A percentile compares a stretch with the other conserved stretches of the same genome.
phyloP scores from a whole-genome alignment of 768 basidiomycete species.

The Mycena amicta region DNA sequence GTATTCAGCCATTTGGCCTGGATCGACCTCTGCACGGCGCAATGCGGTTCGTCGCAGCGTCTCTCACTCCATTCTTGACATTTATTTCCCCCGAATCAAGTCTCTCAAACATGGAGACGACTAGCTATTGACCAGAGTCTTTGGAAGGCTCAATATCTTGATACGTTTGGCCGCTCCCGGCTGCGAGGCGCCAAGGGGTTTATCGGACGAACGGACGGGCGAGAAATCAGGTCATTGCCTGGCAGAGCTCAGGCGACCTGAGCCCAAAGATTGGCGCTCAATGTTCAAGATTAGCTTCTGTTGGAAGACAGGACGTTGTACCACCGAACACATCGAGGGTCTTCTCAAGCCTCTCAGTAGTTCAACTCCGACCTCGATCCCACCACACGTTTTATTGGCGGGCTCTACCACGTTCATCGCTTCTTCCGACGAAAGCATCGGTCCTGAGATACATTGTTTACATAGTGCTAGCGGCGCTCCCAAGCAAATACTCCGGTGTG shows the following conservation, averaged over 20 bases:
- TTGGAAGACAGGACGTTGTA: constrained; percentile 77
- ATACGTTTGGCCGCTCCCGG: constrained; percentile 71
- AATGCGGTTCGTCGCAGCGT: too few relatives aligned
- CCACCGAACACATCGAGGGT: constrained; percentile 41
- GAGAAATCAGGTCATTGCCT: constrained; percentile 62
- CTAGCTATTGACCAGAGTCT: neutral
- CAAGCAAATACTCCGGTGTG: constrained; percentile 45
- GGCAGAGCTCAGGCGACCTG: constrained; percentile 39
- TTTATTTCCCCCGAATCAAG: too few relatives aligned
- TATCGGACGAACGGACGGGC: constrained; percentile 54
- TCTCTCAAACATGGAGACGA: constrained; percentile 67
- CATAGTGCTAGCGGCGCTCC: constrained; percentile 33
- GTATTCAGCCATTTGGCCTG: constrained; percentile 74
- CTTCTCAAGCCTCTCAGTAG: constrained; percentile 10
- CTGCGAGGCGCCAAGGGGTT: constrained; percentile 71
- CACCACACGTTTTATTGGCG: constrained; percentile 56
- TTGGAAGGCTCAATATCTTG: constrained; percentile 47
- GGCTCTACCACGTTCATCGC: constrained; percentile 63
- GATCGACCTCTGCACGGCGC: constrained; percentile 66
- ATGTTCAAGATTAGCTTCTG: constrained; percentile 86
- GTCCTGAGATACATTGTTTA: constrained; percentile 40
- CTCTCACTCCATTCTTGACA: too few relatives aligned
- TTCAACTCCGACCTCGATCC: constrained; percentile 13
- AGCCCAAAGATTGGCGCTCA: constrained; percentile 74
- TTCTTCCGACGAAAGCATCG: constrained; percentile 40